Evolutionary conservation across 148 eudicot genomes (phyloP).

Genomic region (Linanthus parryae): DNA sequence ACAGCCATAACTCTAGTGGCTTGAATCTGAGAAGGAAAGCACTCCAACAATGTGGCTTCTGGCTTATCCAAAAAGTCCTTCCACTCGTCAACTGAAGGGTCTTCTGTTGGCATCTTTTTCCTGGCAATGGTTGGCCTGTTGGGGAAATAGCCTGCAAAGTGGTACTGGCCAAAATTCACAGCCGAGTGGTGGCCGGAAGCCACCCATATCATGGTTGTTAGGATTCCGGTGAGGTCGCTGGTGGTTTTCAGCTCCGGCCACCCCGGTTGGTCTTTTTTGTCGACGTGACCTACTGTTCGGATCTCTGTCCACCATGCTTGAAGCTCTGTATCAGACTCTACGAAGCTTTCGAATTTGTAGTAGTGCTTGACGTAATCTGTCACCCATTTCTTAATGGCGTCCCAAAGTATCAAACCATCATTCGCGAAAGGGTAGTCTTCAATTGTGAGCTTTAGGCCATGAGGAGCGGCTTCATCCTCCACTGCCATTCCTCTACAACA

Average conservation of each 20-base stretch:
- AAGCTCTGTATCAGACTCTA: constrained; percentile 52
- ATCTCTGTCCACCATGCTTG: constrained; percentile 81
- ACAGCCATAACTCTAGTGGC: constrained; percentile 93
- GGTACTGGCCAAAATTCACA: constrained; percentile 75
- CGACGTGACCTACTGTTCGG: constrained; percentile 52
- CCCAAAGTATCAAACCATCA: constrained; percentile 72
- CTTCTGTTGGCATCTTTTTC: constrained; percentile 65
- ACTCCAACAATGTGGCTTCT: constrained; percentile 49
- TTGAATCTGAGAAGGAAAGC: constrained; percentile 84
- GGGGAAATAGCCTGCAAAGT: constrained; percentile 88
- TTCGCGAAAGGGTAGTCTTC: constrained; percentile 75
- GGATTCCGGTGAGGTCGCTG: constrained; percentile 32
- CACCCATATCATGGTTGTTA: constrained; percentile 74
- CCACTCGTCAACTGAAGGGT: constrained; percentile 48
- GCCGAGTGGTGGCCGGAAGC: constrained; percentile 84
- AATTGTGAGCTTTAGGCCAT: constrained; percentile 59
- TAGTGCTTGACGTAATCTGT: constrained; percentile 54
- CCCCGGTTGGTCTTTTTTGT: constrained; percentile 71
- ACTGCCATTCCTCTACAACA: constrained; percentile 75
- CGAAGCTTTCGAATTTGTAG: constrained; percentile 29
- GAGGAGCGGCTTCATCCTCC: constrained; percentile 57
- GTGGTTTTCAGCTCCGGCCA: constrained; percentile 57
- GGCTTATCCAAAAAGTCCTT: constrained; percentile 55
- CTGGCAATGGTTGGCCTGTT: constrained; percentile 86
- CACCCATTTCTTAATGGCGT: constrained; percentile 57